Evolutionary conservation across 306 rosid species (phyloP).

Genomic region (Oxytropis ochrocephala): DNA sequence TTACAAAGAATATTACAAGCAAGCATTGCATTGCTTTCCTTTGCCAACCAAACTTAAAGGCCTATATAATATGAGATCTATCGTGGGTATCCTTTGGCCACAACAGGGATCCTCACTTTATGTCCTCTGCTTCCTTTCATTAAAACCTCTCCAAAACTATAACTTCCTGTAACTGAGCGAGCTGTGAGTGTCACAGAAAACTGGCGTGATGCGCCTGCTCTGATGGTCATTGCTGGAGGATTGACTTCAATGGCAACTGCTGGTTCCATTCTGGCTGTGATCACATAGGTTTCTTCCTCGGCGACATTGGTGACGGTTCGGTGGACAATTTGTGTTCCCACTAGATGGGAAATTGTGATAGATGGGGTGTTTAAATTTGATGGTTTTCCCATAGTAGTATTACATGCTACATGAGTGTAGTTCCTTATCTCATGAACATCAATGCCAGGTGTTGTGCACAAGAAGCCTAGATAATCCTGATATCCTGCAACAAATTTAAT

Average conservation of each 20-base stretch:
- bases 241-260: conserved; percentile 71
- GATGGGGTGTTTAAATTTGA: conserved; percentile 87
- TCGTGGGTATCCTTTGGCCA: conserved; percentile 72
- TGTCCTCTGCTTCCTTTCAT: conserved; percentile 95
- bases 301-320: conserved; percentile 86
- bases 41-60: conserved; percentile 20
- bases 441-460: conserved; percentile 86
- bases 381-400: conserved; percentile 67
- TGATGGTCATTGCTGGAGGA: conserved; percentile 86
- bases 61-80: conserved; percentile 21
- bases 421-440: conserved; percentile 67
- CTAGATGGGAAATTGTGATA: conserved; percentile 78
- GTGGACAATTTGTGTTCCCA: conserved; percentile 53
- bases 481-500: conserved; percentile 48
- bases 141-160: conserved; percentile 82
- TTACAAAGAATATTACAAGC: conserved; percentile 93
- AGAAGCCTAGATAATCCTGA: conserved; percentile 85
- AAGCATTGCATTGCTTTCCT: conserved; percentile 18
- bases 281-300: conserved; percentile 77
- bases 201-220: conserved; percentile 54
- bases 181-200: conserved; percentile 61
- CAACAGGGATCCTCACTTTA: conserved; percentile 91
- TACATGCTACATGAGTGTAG: conserved; percentile 69
- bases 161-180: conserved; percentile 61
- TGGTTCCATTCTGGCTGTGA: conserved; percentile 82